phyloP scores from a whole-genome alignment of 257 asterid species.

The Solanum acaule region DNA sequence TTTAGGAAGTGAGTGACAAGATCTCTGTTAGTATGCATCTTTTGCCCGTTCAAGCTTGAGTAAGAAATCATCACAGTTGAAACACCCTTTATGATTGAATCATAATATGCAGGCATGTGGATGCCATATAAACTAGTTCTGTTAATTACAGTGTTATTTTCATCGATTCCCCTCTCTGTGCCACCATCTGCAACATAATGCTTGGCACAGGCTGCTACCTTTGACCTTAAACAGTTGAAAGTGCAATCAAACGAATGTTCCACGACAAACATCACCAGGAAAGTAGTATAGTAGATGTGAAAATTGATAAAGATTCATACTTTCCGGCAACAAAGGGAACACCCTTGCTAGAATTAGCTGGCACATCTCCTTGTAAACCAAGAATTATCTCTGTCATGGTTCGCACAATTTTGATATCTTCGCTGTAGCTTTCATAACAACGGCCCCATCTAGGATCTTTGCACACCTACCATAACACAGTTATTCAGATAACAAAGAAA shows the following conservation, averaged over 20 bases:
- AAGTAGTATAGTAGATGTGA: neutral
- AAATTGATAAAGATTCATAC: constrained; percentile 1
- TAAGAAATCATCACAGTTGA: constrained; percentile 24
- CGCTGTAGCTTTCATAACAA: constrained; percentile 34
- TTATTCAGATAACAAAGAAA: neutral
- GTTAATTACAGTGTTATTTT: constrained; percentile 14
- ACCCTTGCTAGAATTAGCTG: constrained; percentile 1
- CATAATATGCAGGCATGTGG: constrained; percentile 28
- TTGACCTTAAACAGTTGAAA: constrained; percentile 3
- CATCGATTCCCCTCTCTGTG: constrained; percentile 9
- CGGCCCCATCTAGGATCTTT: constrained; percentile 31
- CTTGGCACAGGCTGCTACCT: constrained; percentile 28
- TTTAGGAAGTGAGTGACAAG: constrained; percentile 24
- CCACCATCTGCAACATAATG: constrained; percentile 29
- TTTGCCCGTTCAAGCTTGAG: constrained; percentile 25
- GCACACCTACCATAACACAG: neutral
- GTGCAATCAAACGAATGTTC: neutral
- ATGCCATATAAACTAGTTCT: constrained; percentile 7
- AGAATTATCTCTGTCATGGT: constrained; percentile 17
- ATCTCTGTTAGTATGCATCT: constrained; percentile 21
- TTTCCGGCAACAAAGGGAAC: constrained; percentile 20
- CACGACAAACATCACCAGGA: neutral
- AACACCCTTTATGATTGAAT: constrained; percentile 19
- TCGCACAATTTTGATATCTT: constrained; percentile 16
- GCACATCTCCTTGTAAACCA: constrained; percentile 31